phyloP scores from a whole-genome alignment of 805 yeast genomes.

The Candida insectalens region DNA sequence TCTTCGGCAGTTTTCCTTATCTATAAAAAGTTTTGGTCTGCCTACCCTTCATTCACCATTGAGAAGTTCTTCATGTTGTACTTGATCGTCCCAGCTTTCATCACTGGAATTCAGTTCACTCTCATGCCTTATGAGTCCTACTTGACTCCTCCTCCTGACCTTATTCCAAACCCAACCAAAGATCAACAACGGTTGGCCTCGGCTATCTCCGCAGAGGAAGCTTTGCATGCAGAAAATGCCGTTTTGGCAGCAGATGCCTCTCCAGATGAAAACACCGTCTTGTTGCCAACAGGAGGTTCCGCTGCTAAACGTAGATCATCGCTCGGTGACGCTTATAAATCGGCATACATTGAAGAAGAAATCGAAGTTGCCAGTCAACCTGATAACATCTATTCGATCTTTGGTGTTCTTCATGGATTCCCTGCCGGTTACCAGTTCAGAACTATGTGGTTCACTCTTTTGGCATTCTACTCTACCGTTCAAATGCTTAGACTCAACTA shows the following conservation, averaged over 20 bases:
- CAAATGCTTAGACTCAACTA: conserved; percentile 50
- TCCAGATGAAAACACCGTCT: conserved; percentile 10
- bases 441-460: conserved; percentile 42
- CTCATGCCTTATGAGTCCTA: conserved; percentile 44
- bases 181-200: conserved; percentile 18
- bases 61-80: conserved; percentile 37
- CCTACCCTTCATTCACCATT: conserved; percentile 28
- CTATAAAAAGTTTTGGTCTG: conserved; percentile 32
- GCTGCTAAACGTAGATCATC: conserved; percentile 35
- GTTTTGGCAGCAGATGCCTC: not conserved
- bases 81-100: conserved; percentile 39
- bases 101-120: conserved; percentile 33
- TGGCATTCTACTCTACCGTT: conserved; percentile 40
- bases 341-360: conserved; percentile 43
- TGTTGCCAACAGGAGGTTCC: conserved; percentile 13
- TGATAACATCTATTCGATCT: conserved; percentile 30
- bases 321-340: conserved; percentile 46
- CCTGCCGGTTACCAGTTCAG: conserved; percentile 38
- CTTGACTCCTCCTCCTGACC: conserved; percentile 28
- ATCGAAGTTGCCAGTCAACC: conserved; percentile 24
- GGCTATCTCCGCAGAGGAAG: conserved; percentile 19
- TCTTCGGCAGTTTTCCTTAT: conserved; percentile 45
- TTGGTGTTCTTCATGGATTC: conserved; percentile 46
- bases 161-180: conserved; percentile 22
- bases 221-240: conserved; percentile 8